Base-by-base conservation (phyloP, 768 basidiomycete genomes). In the Dioszegia crocea region DNA sequence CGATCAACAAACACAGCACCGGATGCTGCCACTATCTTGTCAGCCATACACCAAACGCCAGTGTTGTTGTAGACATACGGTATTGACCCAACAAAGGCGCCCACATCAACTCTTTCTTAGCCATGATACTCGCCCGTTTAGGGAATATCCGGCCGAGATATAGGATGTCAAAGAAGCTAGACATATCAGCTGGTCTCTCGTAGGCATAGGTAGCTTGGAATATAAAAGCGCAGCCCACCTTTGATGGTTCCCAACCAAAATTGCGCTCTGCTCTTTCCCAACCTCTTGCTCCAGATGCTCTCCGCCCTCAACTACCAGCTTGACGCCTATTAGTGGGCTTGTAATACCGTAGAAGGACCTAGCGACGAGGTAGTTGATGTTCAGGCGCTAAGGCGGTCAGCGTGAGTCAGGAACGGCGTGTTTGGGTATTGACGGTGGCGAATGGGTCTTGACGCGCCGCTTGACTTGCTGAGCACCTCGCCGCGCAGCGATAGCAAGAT, bases 1-100 rank as follows among this genome's bases (percentile, higher is more conserved):
- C 94, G 83, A 79, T 98, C 86, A 60, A 99, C 81, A 74, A 96
- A 98, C 60, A 99, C 84, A 21, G 93, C 86, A 21, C 92, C 91
- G 5, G 88, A 86, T 72, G 92, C 81, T 27, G 82, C 80, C 88
- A 99, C 79, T 78, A 56, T 17, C n/a, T 26, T 19, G 36, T 39
- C 19, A 48, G 36, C 16, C 6, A 33, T 33, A 14, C 33, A 33
- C 8, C 33, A 6, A 14, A 14, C 33, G 6, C 33, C 14, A 33
- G 33, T 33, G 14, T 6, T 14, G 33, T 10, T 9, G 19, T 29
- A 1, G 17, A 43, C 74, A 50, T 27, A 76, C 77, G 87, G 80
- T 86, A 98, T 60, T 89, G 89, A 1, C 94, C 94, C 16, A 98
- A 82, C 19, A 84, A 58, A 1, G 96, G 96, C 0, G 84, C 80